Evolutionary conservation across 2,329 filamentous ascomycete species (phyloP).

Genomic region (Diaporthe amygdali): DNA sequence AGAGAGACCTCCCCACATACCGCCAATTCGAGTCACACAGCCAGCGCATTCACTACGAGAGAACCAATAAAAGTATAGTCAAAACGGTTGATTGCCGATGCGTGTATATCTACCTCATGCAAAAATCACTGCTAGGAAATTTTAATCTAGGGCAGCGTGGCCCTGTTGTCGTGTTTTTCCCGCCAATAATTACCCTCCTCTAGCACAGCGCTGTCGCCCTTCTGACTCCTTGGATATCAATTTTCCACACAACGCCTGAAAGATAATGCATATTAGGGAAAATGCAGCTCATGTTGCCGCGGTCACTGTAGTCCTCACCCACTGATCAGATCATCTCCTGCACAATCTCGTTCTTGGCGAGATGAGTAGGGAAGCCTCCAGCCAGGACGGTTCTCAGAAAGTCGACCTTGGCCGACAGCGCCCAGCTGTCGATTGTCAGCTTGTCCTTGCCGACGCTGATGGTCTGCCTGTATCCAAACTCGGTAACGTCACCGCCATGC

Average conservation of each 20-base stretch:
- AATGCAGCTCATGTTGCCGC: constrained; percentile 18
- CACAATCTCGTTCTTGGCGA: constrained; percentile 44
- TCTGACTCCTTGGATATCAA: constrained; percentile 22
- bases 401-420: constrained; percentile 52
- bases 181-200: neutral
- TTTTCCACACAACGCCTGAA: constrained; percentile 1
- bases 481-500: constrained; percentile 44
- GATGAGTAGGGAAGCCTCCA: constrained; percentile 48
- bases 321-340: constrained; percentile 39
- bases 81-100: neutral
- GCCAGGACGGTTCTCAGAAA: constrained; percentile 54
- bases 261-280: neutral
- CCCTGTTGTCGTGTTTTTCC: neutral
- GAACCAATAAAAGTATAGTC: no score
- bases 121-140: neutral
- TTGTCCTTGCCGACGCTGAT: constrained; percentile 52
- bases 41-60: neutral
- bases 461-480: constrained; percentile 59
- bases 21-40: neutral
- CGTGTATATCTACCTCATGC: neutral
- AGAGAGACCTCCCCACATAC: neutral
- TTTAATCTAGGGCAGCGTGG: neutral
- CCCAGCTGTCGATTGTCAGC: constrained; percentile 57
- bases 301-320: constrained; percentile 35
- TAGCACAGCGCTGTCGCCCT: neutral